Evolutionary conservation across 495 filamentous ascomycete species (phyloP), one percentile per base, ranked within the genome.

Genomic region (Pyronema domesticum): DNA sequence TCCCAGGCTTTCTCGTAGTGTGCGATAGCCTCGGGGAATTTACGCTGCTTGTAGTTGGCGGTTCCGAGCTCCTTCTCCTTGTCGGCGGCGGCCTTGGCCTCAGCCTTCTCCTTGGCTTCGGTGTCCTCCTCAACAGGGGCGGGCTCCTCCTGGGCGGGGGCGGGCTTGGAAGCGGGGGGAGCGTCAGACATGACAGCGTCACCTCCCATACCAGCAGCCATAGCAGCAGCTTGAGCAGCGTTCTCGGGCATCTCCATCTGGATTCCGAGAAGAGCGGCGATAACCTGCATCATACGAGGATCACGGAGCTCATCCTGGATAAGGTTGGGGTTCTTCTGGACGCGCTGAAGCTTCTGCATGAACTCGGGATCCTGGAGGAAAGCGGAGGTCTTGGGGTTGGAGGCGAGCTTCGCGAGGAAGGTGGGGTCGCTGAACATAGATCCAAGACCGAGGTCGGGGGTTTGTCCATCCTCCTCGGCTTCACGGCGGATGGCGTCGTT

Each of bases 1-100:
- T 89, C 84, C 93, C 93, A 99, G 1, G 91, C 91, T 67, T 93
- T 94, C 63, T 71, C 76, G 72, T 99, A 99, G 72, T 99, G 88
- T 68, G 85, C 80, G 62, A 96, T 94, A 43, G 91, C 91, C 62
- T 80, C 78, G 60, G 95, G 93, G 55, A 96, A 91, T 63, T 95
- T 79, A 60, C 87, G 79, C 78, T 95, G 94, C 80, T 96, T 99
- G 74, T 99, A 99, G 65, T 81, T 81, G 59, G 94, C 85, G 23
- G 88, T 99, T 54, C 91, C 91, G 47, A 94, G 73, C 54, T 80
- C 83, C 77, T 96, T 99, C 74, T 95, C 87, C 54, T 85, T 82
- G 60, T 99, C 91, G 50, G 86, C 91, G 37, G 85, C 86, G 65
- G 81, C 86, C 72, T 95, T 88, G 0, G 87, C 87, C 74, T 93